Evolutionary conservation across 257 asterid genomes (phyloP).

Genomic region (Leonotis leonurus): DNA sequence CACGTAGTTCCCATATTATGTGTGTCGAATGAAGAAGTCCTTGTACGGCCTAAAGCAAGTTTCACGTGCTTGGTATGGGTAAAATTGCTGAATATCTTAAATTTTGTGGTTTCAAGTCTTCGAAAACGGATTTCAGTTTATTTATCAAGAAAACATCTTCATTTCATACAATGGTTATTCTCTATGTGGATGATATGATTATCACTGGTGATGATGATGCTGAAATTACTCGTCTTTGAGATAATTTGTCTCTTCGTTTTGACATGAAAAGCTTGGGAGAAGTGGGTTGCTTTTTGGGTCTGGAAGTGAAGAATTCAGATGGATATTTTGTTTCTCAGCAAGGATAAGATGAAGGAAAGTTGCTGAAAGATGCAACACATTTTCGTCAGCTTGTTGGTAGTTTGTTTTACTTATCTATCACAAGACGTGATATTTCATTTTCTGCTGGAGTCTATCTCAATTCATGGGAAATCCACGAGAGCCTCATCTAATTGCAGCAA

Average conservation of each 20-base stretch:
- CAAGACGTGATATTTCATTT: too few species aligned
- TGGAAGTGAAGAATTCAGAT: not conserved
- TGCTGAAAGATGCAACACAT: not conserved
- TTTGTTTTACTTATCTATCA: not conserved
- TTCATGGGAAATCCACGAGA: too few species aligned
- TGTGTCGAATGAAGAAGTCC: slow-evolving; percentile 15
- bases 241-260: too few species aligned
- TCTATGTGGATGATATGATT: too few species aligned
- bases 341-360: slow-evolving; percentile 9
- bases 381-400: slow-evolving; percentile 25
- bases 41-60: slow-evolving; percentile 26
- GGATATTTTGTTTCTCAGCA: not conserved
- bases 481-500: too few species aligned
- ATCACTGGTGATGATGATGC: too few species aligned
- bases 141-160: slow-evolving; percentile 12
- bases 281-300: not conserved
- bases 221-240: too few species aligned
- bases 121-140: slow-evolving; percentile 16
- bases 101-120: slow-evolving; percentile 16
- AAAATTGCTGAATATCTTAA: slow-evolving; percentile 23
- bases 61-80: slow-evolving; percentile 23
- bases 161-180: not conserved
- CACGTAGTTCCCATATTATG: too few species aligned
- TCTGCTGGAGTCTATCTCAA: too few species aligned
- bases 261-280: not conserved